Base-by-base conservation (phyloP, 768 basidiomycete species). In the Trametes meyenii region DNA sequence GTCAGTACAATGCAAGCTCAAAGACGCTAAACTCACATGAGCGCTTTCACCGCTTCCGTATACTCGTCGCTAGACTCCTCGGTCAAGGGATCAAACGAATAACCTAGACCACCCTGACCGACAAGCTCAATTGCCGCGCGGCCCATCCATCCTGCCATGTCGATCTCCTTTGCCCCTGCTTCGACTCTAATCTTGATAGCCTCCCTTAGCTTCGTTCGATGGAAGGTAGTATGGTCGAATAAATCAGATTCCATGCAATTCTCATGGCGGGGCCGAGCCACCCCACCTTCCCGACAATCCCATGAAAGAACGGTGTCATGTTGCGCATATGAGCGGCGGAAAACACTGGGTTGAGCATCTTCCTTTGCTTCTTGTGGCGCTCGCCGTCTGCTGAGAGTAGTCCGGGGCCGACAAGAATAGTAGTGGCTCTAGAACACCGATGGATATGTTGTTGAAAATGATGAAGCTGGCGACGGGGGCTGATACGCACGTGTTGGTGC, bases 311-410 rank as follows among this genome's bases (percentile, higher is more conserved):
- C 3, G 65, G 65, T 5, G 62, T 58, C 67, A 70, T 65, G 21
- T 58, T 40, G 19, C 65, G 65, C 63, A 68, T 60, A 49, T 70
- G 65, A 7, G 53, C 57, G 39, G 53, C 65, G 3, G 69, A 70
- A 46, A 70, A 70, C 1, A 67, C 65, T 1, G 67, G 69, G 40
- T 66, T 68, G 24, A 70, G 58, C 17, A 68, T n/a, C 55, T 64
- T 66, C n/a, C 65, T 61, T 50, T 70, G 69, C 46, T 58, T 60
- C 26, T 62, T 58, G 51, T 70, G 67, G 16, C 38, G 58, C 3
- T 66, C 61, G 5, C 68, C 68, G 43, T 40, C 17, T 17, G 44
- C 36, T 2, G 36, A 36, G 12, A 51, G 33, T 13, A 51, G 26
- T 11, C 50, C 50, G 0, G 46, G 40, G 2, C 60, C 50, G 10